Base-by-base conservation (phyloP, 257 asterid species). In the Solanum paucissectum region DNA sequence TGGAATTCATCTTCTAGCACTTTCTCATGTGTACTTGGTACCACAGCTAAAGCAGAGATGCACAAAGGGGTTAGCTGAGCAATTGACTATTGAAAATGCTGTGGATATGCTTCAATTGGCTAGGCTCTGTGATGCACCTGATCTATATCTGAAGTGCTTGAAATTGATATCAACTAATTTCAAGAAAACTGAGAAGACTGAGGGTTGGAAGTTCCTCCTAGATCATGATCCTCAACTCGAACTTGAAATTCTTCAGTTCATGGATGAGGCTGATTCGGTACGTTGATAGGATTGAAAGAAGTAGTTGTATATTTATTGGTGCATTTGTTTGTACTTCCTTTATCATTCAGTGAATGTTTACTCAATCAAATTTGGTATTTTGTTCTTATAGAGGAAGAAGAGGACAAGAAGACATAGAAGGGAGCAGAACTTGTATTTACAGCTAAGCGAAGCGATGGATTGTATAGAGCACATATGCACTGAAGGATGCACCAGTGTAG, bases 81-180 rank as follows among this genome's bases (percentile, higher is more conserved):
- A 88, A 58, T 86, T 97, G 92, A 94, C 83, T 5, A 69, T 86
- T 18, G 95, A 95, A 21, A 95, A 94, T 62, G 95, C 93, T 16
- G 98, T 97, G 86, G 99, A 97, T 27, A 77, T 95, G 77, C 94
- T 97, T 76, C 98, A 97, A 94, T 93, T 97, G 3, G 97, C 99
- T 1, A 89, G 98, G 86, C 76, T 95, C 42, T 97, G 98, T 89
- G 95, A 95, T 75, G 98, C 98, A n/a, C 98, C 99, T 21, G 95
- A 95, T 93, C 97, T 97, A 42, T 87, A 91, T 90, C 93, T 97
- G 75, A 93, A 89, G 91, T 95, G 98, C 92, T 89, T 95, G 98
- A 95, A 92, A 86, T n/a, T 93, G 64, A n/a, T 95, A 84, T 92
- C 94, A 3, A 84, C 36, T 9, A 90, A 93, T 66, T 95, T 95